Evolutionary conservation across 495 filamentous ascomycete genomes (phyloP).

Genomic region (Parmelia sp.): DNA sequence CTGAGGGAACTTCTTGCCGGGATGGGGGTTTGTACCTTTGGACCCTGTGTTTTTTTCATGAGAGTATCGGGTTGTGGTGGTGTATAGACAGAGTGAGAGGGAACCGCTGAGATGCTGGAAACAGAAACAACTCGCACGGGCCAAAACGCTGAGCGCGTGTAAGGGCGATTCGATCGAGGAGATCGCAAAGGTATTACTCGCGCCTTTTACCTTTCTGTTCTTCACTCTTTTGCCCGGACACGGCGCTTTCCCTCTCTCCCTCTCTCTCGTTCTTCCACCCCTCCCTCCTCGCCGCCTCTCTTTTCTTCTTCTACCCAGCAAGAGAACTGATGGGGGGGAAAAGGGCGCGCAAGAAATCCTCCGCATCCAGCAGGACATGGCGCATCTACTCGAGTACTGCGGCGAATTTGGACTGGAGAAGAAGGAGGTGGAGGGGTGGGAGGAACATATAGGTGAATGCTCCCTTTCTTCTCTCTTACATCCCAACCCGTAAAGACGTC

Average conservation of each 20-base stretch:
- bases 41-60: background rate
- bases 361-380: slow-evolving; percentile 72
- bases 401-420: slow-evolving; percentile 69
- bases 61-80: background rate
- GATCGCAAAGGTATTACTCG: background rate
- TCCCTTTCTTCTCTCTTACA: background rate
- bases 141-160: background rate
- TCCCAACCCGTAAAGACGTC: too few species aligned
- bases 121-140: background rate
- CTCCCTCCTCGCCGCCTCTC: too few species aligned
- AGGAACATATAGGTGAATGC: slow-evolving; percentile 44
- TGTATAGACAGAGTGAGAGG: background rate
- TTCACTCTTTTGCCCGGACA: background rate
- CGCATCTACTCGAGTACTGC: slow-evolving; percentile 76
- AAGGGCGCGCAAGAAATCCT: slow-evolving; percentile 65
- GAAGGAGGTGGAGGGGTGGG: slow-evolving; percentile 61
- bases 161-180: background rate
- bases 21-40: too few species aligned
- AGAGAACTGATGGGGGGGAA: too few species aligned
- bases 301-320: too few species aligned
- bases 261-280: too few species aligned
- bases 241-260: too few species aligned
- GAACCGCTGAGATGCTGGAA: too few species aligned
- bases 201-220: background rate
- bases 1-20: too few species aligned